phyloP scores from a whole-genome alignment of 2,329 filamentous ascomycete genomes.

The Fusarium algeriense region DNA sequence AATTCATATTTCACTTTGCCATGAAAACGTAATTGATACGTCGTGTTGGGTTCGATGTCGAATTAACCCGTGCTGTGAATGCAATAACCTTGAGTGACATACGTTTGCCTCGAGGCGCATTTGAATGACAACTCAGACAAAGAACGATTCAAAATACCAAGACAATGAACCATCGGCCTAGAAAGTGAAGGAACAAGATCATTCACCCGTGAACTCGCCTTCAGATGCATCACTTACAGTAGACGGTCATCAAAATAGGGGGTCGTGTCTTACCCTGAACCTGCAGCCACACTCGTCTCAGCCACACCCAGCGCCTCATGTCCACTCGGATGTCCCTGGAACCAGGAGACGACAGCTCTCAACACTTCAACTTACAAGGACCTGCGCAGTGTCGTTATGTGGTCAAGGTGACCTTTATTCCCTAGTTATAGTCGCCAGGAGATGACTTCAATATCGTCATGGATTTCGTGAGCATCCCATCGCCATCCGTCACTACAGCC shows the following conservation, averaged over 20 bases:
- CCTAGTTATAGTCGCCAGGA: conserved; percentile 47
- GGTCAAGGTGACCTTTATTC: conserved; percentile 31
- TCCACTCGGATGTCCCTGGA: conserved; percentile 8
- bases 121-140: too few relatives aligned
- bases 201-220: too few relatives aligned
- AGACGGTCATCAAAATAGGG: conserved; percentile 4
- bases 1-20: too few relatives aligned
- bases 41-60: fast-evolving
- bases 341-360: conserved; percentile 38
- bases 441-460: conserved; percentile 64
- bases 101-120: too few relatives aligned
- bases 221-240: background rate
- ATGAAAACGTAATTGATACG: fast-evolving
- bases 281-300: conserved; percentile 3
- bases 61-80: background rate
- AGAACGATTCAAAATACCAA: background rate
- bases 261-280: conserved; percentile 29
- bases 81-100: background rate
- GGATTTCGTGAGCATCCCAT: conserved; percentile 66
- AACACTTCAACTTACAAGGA: conserved; percentile 41
- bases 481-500: background rate
- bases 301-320: conserved; percentile 33
- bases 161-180: background rate
- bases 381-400: conserved; percentile 35
- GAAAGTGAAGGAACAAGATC: background rate